Conservation (phyloP, 768 basidiomycete genomes). For the Lyophyllum semitale region DNA sequence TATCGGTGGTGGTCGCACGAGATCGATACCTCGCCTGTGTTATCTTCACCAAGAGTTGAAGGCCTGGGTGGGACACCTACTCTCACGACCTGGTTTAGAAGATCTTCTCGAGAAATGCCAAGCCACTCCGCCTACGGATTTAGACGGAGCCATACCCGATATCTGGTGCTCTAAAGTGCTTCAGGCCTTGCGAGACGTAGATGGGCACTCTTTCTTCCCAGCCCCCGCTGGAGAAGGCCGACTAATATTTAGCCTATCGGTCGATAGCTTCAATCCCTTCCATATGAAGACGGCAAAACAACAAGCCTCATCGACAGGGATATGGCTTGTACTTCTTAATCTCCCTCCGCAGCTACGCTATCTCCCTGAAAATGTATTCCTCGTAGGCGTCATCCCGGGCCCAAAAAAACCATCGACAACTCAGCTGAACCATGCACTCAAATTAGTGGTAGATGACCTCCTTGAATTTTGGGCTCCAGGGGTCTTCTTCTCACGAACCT, state of each 20-base stretch:
- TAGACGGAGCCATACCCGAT: constrained; percentile 11
- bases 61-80: constrained; percentile 25
- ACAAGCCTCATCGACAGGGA: constrained; percentile 19
- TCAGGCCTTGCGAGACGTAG: constrained; percentile 13
- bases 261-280: constrained; percentile 31
- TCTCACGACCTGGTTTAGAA: constrained; percentile 27
- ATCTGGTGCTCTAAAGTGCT: constrained; percentile 23
- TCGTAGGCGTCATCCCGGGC: no score
- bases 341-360: constrained; percentile 12
- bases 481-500: no score
- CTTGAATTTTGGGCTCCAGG: no score
- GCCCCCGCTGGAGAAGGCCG: constrained; percentile 15
- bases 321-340: no score
- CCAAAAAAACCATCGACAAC: constrained; percentile 30
- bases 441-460: constrained; percentile 35
- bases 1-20: neutral
- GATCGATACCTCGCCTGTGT: constrained; percentile 7
- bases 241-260: constrained; percentile 23
- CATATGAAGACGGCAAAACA: constrained; percentile 26
- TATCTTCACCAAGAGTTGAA: constrained; percentile 25
- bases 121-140: neutral
- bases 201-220: constrained; percentile 23
- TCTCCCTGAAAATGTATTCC: constrained; percentile 36
- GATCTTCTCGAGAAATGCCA: constrained; percentile 21
- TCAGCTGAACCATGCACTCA: constrained; percentile 35